phyloP scores from a whole-genome alignment of 345 rosid species.

The Anastatica hierochuntica region DNA sequence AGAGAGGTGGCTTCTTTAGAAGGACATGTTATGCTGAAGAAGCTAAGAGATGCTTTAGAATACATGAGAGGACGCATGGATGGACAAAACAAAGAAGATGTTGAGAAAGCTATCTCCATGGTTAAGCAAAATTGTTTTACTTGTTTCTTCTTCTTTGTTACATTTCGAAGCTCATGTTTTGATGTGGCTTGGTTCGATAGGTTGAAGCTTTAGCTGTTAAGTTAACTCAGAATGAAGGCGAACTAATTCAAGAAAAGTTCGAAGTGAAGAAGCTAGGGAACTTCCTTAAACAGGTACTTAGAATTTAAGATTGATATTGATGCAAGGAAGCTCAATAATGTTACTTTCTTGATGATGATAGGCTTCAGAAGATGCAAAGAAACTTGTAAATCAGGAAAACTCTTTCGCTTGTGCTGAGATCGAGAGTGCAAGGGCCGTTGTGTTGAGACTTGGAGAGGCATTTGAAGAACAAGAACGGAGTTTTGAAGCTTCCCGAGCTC shows the following conservation, averaged over 20 bases:
- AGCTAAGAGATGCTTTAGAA: slow-evolving; percentile 97
- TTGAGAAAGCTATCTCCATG: slow-evolving; percentile 93
- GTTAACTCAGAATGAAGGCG: slow-evolving; percentile 98
- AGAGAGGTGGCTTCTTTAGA: slow-evolving; percentile 93
- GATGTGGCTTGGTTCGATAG: slow-evolving; percentile 26
- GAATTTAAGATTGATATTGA: too few relatives aligned
- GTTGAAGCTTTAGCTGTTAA: slow-evolving; percentile 96
- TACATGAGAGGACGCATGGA: slow-evolving; percentile 79
- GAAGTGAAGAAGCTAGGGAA: slow-evolving; percentile 91
- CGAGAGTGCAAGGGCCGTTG: slow-evolving; percentile 94
- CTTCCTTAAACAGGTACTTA: slow-evolving; percentile 98
- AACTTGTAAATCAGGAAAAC: slow-evolving; percentile 86
- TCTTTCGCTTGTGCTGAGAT: slow-evolving; percentile 99
- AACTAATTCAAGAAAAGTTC: slow-evolving; percentile 91
- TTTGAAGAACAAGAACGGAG: slow-evolving; percentile 77
- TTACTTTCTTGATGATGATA: slow-evolving; percentile 19
- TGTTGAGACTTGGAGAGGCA: slow-evolving; percentile 85
- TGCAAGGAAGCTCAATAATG: neutral
- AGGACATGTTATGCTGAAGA: slow-evolving; percentile 95
- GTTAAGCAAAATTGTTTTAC: slow-evolving; percentile 29
- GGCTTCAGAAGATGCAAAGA: slow-evolving; percentile 99
- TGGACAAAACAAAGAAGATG: slow-evolving; percentile 85
- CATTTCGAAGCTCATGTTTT: slow-evolving; percentile 1
- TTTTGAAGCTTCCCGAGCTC: slow-evolving; percentile 48
- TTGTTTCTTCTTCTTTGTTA: neutral